Evolutionary conservation across 2,329 filamentous ascomycete genomes (phyloP), one percentile per base, ranked within the genome.

Genomic region (Cladophialophora yegresii): DNA sequence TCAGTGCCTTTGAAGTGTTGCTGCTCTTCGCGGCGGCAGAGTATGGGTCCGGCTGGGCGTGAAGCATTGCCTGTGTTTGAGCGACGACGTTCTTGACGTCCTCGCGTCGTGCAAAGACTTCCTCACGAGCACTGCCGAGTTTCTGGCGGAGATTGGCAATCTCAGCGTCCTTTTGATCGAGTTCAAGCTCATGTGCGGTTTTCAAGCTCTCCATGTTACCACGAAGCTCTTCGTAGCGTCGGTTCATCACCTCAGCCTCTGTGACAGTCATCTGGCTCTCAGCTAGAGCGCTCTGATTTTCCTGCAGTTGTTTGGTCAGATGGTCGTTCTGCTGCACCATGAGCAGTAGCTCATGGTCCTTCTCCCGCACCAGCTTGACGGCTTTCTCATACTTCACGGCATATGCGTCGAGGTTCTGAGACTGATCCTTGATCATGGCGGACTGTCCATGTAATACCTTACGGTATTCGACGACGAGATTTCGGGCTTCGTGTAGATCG

Each of bases 101-200:
- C n/a, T 56, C 63, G 20, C 66, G 64, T 50, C 63, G 57, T 7
- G 63, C 63, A 61, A 66, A 59, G 28, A 66, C 63, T 57, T 68
- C 66, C 58, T 68, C 66, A 40, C 63, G 66, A 23, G 66, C 63
- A 59, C 63, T 68, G 13, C 66, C 63, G 43, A 68, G 53, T 45
- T 66, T 68, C 47, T 66, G 64, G n/a, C 61, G 63, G 22, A 68
- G 62, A 13, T 58, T 60, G 20, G 58, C 50, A 33, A 64, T 66
- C 40, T 68, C 63, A n/a, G 55, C 58, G 26, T 68, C 66, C 28
- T 62, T 58, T 54, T 66, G 64, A 16, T 62, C 66, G 28, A 68
- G 26, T 43, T 68, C 66, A 45, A 68, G 55, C 8, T 55, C 54
- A 45, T 68, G 64, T 54, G 61, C 64, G 22, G 65, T 55, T 13